Evolutionary conservation across 805 yeast genomes (phyloP).

Genomic region (Wickerhamiella lipophila): DNA sequence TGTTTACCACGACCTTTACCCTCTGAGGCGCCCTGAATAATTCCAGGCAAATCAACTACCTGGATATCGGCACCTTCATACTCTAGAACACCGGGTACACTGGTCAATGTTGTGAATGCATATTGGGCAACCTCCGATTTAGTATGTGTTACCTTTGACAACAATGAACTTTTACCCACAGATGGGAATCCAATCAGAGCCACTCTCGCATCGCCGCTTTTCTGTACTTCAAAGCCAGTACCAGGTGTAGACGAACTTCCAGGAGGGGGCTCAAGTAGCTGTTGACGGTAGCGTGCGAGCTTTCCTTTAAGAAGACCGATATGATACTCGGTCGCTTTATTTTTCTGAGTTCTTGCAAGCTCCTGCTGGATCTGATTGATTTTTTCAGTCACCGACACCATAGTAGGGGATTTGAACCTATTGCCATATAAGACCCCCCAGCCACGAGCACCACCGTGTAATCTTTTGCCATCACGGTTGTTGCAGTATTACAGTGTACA

Average conservation of each 20-base stretch:
- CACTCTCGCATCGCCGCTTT: slow-evolving; percentile 93
- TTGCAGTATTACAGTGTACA: too few species aligned
- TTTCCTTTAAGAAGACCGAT: slow-evolving; percentile 89
- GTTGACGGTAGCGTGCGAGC: slow-evolving; percentile 82
- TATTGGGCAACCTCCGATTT: slow-evolving; percentile 91
- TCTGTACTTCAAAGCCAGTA: slow-evolving; percentile 84
- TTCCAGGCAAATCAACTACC: slow-evolving; percentile 95
- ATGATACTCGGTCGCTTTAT: slow-evolving; percentile 96
- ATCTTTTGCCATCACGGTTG: too few species aligned
- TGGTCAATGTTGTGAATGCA: slow-evolving; percentile 90
- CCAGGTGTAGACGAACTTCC: slow-evolving; percentile 60
- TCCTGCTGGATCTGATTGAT: slow-evolving; percentile 86
- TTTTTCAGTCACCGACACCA: slow-evolving; percentile 41
- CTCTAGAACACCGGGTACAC: slow-evolving; percentile 91
- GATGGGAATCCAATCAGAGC: slow-evolving; percentile 95
- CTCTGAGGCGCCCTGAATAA: slow-evolving; percentile 89
- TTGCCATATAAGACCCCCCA: neutral
- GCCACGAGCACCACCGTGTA: too few species aligned
- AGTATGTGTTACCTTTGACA: slow-evolving; percentile 82
- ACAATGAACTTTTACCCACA: slow-evolving; percentile 87
- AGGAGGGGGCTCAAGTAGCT: slow-evolving; percentile 79
- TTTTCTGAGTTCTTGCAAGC: slow-evolving; percentile 88
- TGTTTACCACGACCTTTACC: slow-evolving; percentile 98
- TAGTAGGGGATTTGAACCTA: slow-evolving; percentile 3
- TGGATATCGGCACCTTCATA: slow-evolving; percentile 96